Percentiles rank a stretch among this genome's conserved stretches.
phyloP scores from a whole-genome alignment of 768 basidiomycete species.

The Obba rivulosa region DNA sequence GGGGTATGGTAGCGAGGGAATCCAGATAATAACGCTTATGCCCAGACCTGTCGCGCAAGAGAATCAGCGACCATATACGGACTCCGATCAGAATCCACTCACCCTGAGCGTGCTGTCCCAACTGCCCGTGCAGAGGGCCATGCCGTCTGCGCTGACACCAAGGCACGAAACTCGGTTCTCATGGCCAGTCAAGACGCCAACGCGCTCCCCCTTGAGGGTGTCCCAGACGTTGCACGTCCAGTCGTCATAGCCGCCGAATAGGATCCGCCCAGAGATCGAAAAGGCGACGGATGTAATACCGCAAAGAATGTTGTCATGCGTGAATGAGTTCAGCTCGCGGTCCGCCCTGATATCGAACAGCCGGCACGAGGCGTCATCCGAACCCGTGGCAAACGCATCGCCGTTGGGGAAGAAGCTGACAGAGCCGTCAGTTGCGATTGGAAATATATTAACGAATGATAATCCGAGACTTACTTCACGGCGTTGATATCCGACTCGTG shows the following conservation, averaged over 20 bases:
- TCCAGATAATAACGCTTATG: constrained; percentile 37
- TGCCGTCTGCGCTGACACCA: constrained; percentile 93
- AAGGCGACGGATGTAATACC: constrained; percentile 99
- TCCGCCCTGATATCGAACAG: constrained; percentile 97
- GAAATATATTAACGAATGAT: constrained; percentile 8
- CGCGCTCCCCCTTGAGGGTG: constrained; percentile 95
- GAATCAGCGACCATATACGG: neutral
- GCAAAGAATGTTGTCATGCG: constrained; percentile 97
- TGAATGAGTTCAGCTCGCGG: constrained; percentile 93
- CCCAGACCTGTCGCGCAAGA: constrained; percentile 63
- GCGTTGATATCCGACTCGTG: constrained; percentile 99
- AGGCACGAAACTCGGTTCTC: constrained; percentile 98
- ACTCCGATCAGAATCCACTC: constrained; percentile 22
- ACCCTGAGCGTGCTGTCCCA: constrained; percentile 98
- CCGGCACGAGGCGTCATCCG: constrained; percentile 97
- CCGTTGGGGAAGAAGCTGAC: constrained; percentile 98
- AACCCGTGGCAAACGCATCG: constrained; percentile 97
- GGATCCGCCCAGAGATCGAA: constrained; percentile 93
- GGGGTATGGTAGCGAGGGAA: constrained; percentile 5
- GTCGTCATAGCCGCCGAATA: constrained; percentile 99
- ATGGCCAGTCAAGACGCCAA: constrained; percentile 95
- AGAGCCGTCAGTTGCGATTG: neutral
- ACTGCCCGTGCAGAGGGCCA: constrained; percentile 97
- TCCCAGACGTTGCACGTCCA: constrained; percentile 99
- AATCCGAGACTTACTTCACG: constrained; percentile 71